Evolutionary conservation across 1,139 yeast genomes (phyloP).

Genomic region (Lizanozyma gosingica): DNA sequence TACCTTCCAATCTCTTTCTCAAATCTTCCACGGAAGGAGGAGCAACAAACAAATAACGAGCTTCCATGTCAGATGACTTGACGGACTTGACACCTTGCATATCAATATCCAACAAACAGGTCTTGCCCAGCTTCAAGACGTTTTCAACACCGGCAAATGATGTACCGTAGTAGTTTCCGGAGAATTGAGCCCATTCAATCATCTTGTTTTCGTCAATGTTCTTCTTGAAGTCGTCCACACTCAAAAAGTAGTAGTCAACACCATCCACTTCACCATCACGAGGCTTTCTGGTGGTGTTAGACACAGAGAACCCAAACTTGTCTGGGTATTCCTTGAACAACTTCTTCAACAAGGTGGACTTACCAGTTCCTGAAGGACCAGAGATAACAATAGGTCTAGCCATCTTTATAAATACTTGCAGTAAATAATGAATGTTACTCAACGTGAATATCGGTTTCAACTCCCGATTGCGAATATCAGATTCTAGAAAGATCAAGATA

Average conservation of each 20-base stretch:
- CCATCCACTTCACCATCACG: constrained; percentile 89
- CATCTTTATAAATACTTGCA: constrained; percentile 11
- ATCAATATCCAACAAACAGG: constrained; percentile 91
- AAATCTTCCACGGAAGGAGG: constrained; percentile 87
- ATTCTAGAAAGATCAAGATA: no score
- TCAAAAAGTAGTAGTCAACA: constrained; percentile 77
- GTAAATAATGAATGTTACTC: no score
- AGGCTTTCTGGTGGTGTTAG: constrained; percentile 89
- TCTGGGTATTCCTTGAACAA: constrained; percentile 85
- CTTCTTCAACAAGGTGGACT: constrained; percentile 85
- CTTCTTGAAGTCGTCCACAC: constrained; percentile 69
- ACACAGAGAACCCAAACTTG: constrained; percentile 86
- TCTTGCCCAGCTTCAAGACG: constrained; percentile 52
- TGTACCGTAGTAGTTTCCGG: constrained; percentile 97
- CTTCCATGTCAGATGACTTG: constrained; percentile 72
- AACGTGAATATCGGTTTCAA: no score
- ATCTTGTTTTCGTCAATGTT: constrained; percentile 69
- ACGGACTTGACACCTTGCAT: constrained; percentile 98
- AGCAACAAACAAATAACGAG: constrained; percentile 77
- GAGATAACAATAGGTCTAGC: constrained; percentile 88
- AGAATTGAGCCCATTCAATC: constrained; percentile 96
- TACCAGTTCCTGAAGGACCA: constrained; percentile 97
- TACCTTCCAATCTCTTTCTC: constrained; percentile 62
- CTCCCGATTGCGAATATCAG: no score
- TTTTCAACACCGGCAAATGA: constrained; percentile 76